Evolutionary conservation across 2,329 filamentous ascomycete species (phyloP), one percentile per base, ranked within the genome.

Genomic region (Colletotrichum tofieldiae): DNA sequence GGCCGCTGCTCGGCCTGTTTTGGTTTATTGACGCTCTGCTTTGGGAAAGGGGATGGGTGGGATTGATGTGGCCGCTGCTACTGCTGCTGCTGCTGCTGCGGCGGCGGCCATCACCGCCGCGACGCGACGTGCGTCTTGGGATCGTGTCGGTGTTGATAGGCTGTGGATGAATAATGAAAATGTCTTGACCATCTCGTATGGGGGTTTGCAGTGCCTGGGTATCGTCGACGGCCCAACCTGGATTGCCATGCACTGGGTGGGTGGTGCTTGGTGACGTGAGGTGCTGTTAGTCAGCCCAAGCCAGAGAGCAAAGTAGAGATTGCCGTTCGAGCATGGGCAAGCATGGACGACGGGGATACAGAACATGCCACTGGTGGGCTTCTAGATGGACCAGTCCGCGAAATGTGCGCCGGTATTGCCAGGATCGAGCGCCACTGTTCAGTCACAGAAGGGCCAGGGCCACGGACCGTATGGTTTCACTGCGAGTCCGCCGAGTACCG

Each of bases 61-160:
- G 35, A 39, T 39, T 26, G n/a, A 56, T 56, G 20, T 39, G n/a
- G 54, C 54, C 32, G 37, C 47, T 26, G 39, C 47, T 26, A 26
- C 47, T 20, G 51, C 26, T 18, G 39, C 47, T 26, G 39, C 47
- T 20, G 51, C 26, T 18, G 49, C 47, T 26, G 49, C 51, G 35
- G 18, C 29, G 20, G 20, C 52, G 18, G 29, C 5, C 9, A 26
- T 2, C 23, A 26, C 23, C 23, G 9, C 32, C 16, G 52, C 32
- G 32, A 18, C 3, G 35, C 29, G 23, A 59, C 3, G 18, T 51
- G 23, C 32, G 35, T 29, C 11, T 26, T 43, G 7, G 62, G 26
- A n/a, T 41, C 37, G 35, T 18, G 35, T 56, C 16, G 60, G 60
- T 37, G 32, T 52, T 62, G 60, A 62, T 29, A 62, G 45, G 60